Conservation (phyloP, 306 rosid species). For the Begonia peltatifolia region DNA sequence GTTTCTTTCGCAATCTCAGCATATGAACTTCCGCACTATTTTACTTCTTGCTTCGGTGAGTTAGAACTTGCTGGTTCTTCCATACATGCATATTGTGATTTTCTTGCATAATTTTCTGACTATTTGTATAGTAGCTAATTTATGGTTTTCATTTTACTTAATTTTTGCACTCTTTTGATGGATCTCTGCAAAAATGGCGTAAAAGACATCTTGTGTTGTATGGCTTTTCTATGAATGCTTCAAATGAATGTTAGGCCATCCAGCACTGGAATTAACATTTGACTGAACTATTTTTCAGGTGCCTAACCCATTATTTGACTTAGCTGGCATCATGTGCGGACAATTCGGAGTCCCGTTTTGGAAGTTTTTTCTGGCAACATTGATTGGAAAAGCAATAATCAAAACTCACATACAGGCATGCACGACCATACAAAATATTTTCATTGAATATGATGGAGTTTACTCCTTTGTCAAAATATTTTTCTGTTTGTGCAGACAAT, state of each 20-base stretch:
- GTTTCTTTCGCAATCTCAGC: constrained; percentile 71
- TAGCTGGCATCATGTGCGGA: constrained; percentile 99
- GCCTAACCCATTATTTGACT: constrained; percentile 97
- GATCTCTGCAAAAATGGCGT: too few relatives aligned
- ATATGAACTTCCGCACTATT: constrained; percentile 68
- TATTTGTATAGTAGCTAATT: neutral
- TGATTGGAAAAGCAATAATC: constrained; percentile 86
- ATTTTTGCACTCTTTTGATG: too few relatives aligned
- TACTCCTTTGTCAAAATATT: too few relatives aligned
- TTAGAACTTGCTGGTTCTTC: constrained; percentile 17
- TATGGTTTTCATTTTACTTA: too few relatives aligned
- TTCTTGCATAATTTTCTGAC: neutral
- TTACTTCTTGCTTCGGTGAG: constrained; percentile 97
- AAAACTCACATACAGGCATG: constrained; percentile 87
- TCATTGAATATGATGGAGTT: too few relatives aligned
- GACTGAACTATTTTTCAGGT: constrained; percentile 40
- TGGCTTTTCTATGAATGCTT: too few relatives aligned
- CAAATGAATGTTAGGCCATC: neutral
- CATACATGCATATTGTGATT: constrained; percentile 3
- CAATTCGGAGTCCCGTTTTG: constrained; percentile 90
- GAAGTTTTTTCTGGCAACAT: constrained; percentile 75
- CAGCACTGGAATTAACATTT: neutral
- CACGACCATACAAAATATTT: too few relatives aligned
- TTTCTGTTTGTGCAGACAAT: constrained; percentile 39
- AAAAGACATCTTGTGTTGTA: too few relatives aligned